Conservation (phyloP, 1,139 yeast genomes). For the Hansenula sp. region DNA sequence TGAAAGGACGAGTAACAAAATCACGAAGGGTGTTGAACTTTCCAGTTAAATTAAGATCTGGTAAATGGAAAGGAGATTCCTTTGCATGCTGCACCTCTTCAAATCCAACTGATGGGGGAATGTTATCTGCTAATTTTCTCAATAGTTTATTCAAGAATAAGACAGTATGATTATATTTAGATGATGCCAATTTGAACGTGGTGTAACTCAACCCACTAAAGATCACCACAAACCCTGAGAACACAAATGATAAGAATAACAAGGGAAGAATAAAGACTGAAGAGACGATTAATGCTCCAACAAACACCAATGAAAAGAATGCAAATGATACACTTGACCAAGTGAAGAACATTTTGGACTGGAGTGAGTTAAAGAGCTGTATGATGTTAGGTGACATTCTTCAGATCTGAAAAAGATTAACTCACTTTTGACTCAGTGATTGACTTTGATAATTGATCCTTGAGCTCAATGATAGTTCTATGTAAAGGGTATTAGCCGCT, state of each 20-base stretch:
- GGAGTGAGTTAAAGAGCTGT: neutral
- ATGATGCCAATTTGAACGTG: conserved; percentile 19
- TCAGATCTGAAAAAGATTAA: no score
- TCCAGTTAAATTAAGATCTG: neutral
- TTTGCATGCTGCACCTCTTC: conserved; percentile 6
- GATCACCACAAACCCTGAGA: conserved; percentile 21
- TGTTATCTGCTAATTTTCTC: conserved; percentile 21
- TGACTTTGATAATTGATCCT: neutral
- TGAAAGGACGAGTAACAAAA: neutral
- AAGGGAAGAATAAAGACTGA: conserved; percentile 19
- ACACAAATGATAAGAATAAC: conserved; percentile 17
- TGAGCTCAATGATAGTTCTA: neutral
- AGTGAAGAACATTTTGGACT: neutral
- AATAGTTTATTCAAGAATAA: conserved; percentile 20
- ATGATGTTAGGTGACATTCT: no score
- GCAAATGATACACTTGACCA: conserved; percentile 10
- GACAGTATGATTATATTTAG: conserved; percentile 21
- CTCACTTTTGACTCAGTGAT: neutral
- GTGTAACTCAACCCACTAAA: conserved; percentile 21
- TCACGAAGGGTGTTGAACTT: neutral
- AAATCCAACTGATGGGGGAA: conserved; percentile 24
- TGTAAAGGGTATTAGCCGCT: no score
- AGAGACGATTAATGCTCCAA: conserved; percentile 9
- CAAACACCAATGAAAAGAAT: conserved; percentile 12
- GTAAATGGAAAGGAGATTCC: neutral